Base-by-base conservation (phyloP, 352 stramenopile species). In the Phytophthora pistaciae region DNA sequence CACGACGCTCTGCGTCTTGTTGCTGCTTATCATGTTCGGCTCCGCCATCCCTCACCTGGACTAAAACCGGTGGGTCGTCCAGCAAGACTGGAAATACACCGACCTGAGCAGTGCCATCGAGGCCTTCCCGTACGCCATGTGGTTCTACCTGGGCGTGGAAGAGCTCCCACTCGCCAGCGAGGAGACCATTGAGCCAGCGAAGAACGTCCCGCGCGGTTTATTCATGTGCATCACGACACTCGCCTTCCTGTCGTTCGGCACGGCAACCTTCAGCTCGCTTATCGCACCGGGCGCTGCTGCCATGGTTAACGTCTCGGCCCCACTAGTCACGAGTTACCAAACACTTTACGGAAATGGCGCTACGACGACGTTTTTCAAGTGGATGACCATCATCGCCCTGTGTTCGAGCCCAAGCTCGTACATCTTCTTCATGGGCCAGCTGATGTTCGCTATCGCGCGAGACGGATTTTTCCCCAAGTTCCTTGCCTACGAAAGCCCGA, bases 351-450 rank as follows among this genome's bases (percentile, higher is more conserved):
- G 83, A 5, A 80, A 84, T 50, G 85, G 84, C 40, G 77, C 64
- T n/a, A 82, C 77, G 10, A 88, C 82, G 40, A 78, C 83, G 1
- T 84, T 72, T 18, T 89, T 91, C 59, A 88, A 81, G 56, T 91
- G 83, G 79, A 74, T 91, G 57, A 79, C 86, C 44, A 74, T 89
- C 36, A 73, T 88, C 1, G 81, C 79, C 2, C 60, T 91, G 25
- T 80, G 87, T 54, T 84, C 76, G 9, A 87, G 77, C 53, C 83
- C 84, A 59, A 84, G 89, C 59, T 91, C 83, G 68, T 91, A 89
- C 70, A 83, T 91, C 52, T 91, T 87, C 70, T 91, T 84, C 75
- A 91, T 91, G 80, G 81, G 83, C 7, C 79, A 81, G 36, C 57
- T 91, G 54, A 65, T 91, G 13, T 87, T 78, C 64, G 81, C 83